Percentiles rank a stretch among this genome's conserved stretches.
phyloP scores from a whole-genome alignment of 768 basidiomycete species.

The Daedaleopsis sinensis region DNA sequence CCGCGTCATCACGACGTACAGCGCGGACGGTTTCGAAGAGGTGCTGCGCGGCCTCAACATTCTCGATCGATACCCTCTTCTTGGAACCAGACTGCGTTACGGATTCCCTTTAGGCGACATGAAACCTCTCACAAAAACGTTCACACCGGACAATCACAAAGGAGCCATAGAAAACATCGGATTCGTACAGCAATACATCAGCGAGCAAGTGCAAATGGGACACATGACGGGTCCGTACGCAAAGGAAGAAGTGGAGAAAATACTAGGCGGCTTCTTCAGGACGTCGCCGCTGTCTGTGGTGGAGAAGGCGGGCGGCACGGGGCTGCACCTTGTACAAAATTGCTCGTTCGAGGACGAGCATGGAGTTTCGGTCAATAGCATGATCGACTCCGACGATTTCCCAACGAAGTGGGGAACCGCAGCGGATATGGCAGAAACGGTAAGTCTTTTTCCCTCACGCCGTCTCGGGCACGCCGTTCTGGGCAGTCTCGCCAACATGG shows the following conservation, averaged over 20 bases:
- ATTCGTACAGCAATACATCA: not conserved
- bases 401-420: slow-evolving; percentile 12
- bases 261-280: slow-evolving; percentile 2
- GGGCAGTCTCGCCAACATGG: not conserved
- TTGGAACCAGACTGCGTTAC: not conserved
- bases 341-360: slow-evolving; percentile 1
- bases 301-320: not conserved
- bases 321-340: slow-evolving; percentile 8
- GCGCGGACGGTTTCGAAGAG: slow-evolving; percentile 3
- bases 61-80: not conserved
- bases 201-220: not conserved
- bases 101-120: slow-evolving; percentile 14
- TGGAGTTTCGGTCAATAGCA: slow-evolving; percentile 3
- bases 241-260: not conserved
- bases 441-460: not conserved
- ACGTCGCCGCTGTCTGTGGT: slow-evolving; percentile 7
- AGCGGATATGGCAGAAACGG: not conserved
- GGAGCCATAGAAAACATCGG: slow-evolving; percentile 3
- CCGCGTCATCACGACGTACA: slow-evolving; percentile 8
- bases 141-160: slow-evolving; percentile 7
- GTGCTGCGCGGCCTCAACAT: not conserved
- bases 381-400: slow-evolving; percentile 9
- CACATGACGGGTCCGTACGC: slow-evolving; percentile 11
- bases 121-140: not conserved
- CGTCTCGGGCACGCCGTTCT: not conserved